Evolutionary conservation across 75 land plant species (phyloP).

Genomic region (Ceratopteris richardii): DNA sequence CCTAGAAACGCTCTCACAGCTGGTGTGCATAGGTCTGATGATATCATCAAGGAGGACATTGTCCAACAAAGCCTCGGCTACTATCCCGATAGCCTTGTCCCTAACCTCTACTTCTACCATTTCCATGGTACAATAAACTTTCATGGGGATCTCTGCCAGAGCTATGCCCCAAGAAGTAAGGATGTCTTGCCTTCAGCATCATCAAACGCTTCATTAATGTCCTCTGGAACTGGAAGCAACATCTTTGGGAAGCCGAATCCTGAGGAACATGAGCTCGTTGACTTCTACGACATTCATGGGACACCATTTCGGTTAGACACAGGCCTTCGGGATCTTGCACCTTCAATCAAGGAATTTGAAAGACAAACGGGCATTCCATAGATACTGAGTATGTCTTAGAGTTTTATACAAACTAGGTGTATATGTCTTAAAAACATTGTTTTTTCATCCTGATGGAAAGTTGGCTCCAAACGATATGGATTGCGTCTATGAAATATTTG

Average conservation of each 20-base stretch:
- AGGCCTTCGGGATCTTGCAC: constrained; percentile 22
- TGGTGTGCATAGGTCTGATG: constrained; percentile 77
- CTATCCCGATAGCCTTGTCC: neutral
- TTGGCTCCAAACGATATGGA: too few species aligned
- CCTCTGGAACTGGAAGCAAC: neutral
- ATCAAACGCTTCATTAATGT: neutral
- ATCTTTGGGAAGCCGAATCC: neutral
- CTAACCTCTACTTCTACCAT: constrained; percentile 29
- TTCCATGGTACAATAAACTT: constrained; percentile 26
- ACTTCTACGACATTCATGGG: constrained; percentile 7
- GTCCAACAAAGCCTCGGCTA: neutral
- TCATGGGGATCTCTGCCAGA: constrained; percentile 24
- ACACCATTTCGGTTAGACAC: constrained; percentile 32
- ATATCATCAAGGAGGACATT: constrained; percentile 34
- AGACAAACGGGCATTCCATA: constrained; percentile 34
- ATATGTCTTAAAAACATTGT: too few species aligned
- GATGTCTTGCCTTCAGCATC: neutral
- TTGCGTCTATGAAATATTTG: too few species aligned
- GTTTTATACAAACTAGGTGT: too few species aligned
- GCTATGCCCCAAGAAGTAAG: too few species aligned
- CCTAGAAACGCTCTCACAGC: constrained; percentile 49
- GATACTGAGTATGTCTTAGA: too few species aligned
- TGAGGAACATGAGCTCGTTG: neutral
- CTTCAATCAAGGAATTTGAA: constrained; percentile 38
- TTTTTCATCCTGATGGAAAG: too few species aligned